These are phyloP conservation scores for Dalbergia oliveri DNA, from an alignment of 306 rosid genomes.

Conservation along the genomic window DNA sequence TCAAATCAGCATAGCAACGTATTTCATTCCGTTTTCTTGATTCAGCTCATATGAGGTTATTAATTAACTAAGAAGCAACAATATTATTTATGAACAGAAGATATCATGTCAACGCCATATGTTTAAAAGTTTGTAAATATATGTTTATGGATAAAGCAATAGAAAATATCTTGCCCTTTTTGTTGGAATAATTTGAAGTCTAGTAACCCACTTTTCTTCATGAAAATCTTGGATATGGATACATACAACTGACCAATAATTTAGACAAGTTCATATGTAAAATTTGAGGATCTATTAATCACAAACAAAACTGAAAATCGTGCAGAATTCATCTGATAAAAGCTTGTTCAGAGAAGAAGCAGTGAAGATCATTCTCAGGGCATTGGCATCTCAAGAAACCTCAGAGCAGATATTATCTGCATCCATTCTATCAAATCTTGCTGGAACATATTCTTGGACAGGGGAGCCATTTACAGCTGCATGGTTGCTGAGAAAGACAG, in stretches of 20 bases:
- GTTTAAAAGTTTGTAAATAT: constrained; percentile 23
- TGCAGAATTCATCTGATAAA: constrained; percentile 64
- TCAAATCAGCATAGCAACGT: not conserved
- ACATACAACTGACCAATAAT: constrained; percentile 14
- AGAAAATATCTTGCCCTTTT: constrained; percentile 13
- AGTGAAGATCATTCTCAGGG: constrained; percentile 61
- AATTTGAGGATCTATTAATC: constrained; percentile 19
- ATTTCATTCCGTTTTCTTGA: constrained; percentile 13
- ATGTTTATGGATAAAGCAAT: constrained; percentile 14
- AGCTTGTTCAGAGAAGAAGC: constrained; percentile 66
- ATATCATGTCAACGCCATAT: not conserved
- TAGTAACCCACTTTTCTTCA: not conserved
- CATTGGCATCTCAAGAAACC: constrained; percentile 66
- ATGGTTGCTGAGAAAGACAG: constrained; percentile 78
- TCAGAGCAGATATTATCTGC: constrained; percentile 71
- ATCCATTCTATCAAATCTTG: constrained; percentile 77
- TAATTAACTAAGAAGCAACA: not conserved
- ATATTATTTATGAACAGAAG: not conserved
- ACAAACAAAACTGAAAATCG: constrained; percentile 32
- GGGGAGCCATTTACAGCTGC: constrained; percentile 84
- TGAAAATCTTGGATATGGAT: constrained; percentile 24
- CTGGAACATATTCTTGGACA: constrained; percentile 78
- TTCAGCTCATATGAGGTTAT: constrained; percentile 17
- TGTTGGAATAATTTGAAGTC: not conserved
- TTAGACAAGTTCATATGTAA: constrained; percentile 7